Evolutionary conservation across 108 stramenopile species (phyloP).

Genomic region (Fistulifera solaris): DNA sequence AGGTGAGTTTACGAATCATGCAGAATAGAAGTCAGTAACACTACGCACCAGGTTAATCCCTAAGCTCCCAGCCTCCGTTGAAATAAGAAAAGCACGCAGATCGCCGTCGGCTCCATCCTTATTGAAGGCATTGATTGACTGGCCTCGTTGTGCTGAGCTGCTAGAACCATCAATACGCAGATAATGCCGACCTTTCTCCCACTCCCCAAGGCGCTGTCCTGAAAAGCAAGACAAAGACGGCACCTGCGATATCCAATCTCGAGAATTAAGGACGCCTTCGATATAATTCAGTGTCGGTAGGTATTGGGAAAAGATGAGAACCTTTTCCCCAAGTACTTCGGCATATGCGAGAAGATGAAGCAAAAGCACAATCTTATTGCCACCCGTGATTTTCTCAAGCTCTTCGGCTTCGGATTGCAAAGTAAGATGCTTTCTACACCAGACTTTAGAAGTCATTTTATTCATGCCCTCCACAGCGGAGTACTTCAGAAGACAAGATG

Average conservation of each 20-base stretch:
- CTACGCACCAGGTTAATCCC: conserved; percentile 9
- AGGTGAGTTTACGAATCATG: conserved; percentile 1
- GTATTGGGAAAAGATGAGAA: conserved; percentile 62
- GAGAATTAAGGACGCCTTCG: conserved; percentile 28
- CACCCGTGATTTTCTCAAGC: conserved; percentile 29
- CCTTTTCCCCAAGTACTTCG: conserved; percentile 34
- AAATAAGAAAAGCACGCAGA: conserved; percentile 9
- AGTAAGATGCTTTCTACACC: conserved; percentile 15
- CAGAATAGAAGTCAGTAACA: neutral
- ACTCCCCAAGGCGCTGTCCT: conserved; percentile 33
- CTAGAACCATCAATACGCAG: conserved; percentile 67
- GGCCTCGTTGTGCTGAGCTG: conserved; percentile 44
- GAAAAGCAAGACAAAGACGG: conserved; percentile 18
- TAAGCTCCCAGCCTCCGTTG: conserved; percentile 13
- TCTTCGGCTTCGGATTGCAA: conserved; percentile 16
- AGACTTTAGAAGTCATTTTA: conserved; percentile 4
- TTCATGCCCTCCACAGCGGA: conserved; percentile 14
- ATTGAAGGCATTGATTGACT: conserved; percentile 25
- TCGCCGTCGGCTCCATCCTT: conserved; percentile 8
- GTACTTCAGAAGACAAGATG: conserved; percentile 21
- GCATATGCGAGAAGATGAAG: conserved; percentile 55
- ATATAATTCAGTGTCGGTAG: conserved; percentile 59
- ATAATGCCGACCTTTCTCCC: conserved; percentile 45
- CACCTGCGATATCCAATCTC: conserved; percentile 39
- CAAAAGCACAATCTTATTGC: conserved; percentile 54